phyloP scores from a whole-genome alignment of 257 asterid species.

The Thymus mandschuricus region DNA sequence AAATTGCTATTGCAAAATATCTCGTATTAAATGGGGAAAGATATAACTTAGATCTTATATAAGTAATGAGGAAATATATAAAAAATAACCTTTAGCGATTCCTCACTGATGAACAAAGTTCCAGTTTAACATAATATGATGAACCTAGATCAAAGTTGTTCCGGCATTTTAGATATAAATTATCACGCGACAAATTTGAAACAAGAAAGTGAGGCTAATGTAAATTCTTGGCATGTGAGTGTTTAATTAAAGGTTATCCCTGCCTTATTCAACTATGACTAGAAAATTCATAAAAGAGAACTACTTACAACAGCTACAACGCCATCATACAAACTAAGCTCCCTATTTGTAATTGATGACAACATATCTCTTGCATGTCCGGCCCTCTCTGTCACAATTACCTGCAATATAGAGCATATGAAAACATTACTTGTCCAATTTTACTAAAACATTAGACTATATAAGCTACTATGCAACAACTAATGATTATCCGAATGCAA shows the following conservation, averaged over 20 bases:
- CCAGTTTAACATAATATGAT: background rate
- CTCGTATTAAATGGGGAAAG: background rate
- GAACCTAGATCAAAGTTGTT: conserved; percentile 18
- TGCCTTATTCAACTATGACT: background rate
- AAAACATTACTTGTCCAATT: conserved; percentile 24
- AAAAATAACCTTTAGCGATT: conserved; percentile 1
- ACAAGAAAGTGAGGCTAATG: conserved; percentile 5
- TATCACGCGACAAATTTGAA: background rate
- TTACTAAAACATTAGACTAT: conserved; percentile 7
- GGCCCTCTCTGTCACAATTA: conserved; percentile 80
- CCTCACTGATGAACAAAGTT: background rate
- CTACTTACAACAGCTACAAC: conserved; percentile 89
- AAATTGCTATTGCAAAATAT: background rate
- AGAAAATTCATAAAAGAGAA: background rate
- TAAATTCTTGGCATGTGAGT: conserved; percentile 7
- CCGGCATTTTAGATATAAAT: background rate
- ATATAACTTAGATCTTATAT: background rate
- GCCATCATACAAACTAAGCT: conserved; percentile 81
- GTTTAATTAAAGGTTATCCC: background rate
- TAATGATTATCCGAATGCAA: background rate
- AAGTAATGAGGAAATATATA: background rate
- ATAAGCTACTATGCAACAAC: background rate
- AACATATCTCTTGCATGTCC: conserved; percentile 85
- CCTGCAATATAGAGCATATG: conserved; percentile 50
- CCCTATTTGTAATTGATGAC: conserved; percentile 67